phyloP scores from a whole-genome alignment of 768 basidiomycete species.

The Panaeolus cyanescens region DNA sequence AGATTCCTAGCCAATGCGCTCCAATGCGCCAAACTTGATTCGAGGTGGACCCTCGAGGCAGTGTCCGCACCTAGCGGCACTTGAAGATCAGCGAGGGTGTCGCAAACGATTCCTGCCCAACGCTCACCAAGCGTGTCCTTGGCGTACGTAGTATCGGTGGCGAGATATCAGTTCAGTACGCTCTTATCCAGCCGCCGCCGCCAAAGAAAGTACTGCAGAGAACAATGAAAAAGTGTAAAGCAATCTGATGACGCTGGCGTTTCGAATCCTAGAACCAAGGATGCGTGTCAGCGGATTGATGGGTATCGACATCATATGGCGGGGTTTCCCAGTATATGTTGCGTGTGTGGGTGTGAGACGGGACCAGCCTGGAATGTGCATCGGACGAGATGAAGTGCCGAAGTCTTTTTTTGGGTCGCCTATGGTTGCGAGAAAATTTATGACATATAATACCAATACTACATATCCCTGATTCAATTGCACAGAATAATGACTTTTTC shows the following conservation, averaged over 20 bases:
- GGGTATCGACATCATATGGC: neutral
- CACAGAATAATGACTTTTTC: too few species aligned
- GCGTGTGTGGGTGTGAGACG: neutral
- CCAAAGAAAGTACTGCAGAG: too few species aligned
- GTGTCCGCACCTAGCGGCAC: conserved; percentile 1
- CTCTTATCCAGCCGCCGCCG: neutral
- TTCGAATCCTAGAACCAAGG: neutral
- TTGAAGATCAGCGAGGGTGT: neutral
- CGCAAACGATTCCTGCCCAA: neutral
- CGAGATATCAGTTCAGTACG: neutral
- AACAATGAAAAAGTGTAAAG: neutral
- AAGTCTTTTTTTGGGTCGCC: conserved; percentile 1
- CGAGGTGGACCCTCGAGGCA: neutral
- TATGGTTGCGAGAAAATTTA: neutral
- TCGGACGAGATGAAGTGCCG: conserved; percentile 1
- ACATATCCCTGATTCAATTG: too few species aligned
- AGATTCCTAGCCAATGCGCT: neutral
- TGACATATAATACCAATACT: neutral
- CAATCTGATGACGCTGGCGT: neutral
- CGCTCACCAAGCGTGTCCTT: neutral
- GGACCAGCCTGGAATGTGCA: neutral
- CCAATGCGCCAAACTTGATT: neutral
- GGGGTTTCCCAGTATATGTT: neutral
- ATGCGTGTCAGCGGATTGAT: neutral
- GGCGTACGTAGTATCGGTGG: neutral